These are phyloP conservation scores for Vitis labrusca DNA, from an alignment of 164 flowering plant genomes.

Conservation along the genomic window DNA sequence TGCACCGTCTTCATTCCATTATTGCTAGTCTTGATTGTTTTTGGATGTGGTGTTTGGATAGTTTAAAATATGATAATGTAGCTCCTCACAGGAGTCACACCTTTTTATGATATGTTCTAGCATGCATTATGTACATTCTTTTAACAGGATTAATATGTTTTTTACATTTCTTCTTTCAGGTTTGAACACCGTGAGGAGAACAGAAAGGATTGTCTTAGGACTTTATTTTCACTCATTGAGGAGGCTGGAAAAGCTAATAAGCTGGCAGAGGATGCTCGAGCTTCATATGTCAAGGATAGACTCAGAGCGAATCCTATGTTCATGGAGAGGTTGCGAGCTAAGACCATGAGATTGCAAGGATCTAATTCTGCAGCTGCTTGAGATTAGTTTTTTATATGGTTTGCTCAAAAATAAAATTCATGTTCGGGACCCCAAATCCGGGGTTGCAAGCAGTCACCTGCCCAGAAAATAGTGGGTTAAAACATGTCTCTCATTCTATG, in stretches of 20 bases:
- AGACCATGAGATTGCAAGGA: slow-evolving; percentile 34
- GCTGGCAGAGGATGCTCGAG: slow-evolving; percentile 69
- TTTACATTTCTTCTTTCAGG: slow-evolving; percentile 33
- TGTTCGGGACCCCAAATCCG: not conserved
- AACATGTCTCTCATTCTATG: not conserved
- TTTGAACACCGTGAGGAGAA: slow-evolving; percentile 97
- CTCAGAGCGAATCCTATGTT: slow-evolving; percentile 79
- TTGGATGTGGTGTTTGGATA: too few species aligned
- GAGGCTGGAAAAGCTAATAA: slow-evolving; percentile 86
- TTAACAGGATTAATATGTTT: not conserved
- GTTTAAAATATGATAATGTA: too few species aligned
- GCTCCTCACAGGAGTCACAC: too few species aligned
- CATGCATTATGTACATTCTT: too few species aligned
- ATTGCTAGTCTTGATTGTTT: too few species aligned
- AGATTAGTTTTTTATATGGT: slow-evolving; percentile 1
- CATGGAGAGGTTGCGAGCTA: slow-evolving; percentile 78
- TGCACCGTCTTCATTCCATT: too few species aligned
- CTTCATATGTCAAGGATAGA: slow-evolving; percentile 66
- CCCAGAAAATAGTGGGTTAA: not conserved
- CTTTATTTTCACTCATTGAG: slow-evolving; percentile 69
- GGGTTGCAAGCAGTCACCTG: not conserved
- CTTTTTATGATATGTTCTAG: too few species aligned
- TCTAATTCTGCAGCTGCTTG: slow-evolving; percentile 21
- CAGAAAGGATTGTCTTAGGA: slow-evolving; percentile 92
- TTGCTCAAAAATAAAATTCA: not conserved